Conservation (phyloP, 2,329 filamentous ascomycete genomes). For the Trichophyton mentagrophytes region DNA sequence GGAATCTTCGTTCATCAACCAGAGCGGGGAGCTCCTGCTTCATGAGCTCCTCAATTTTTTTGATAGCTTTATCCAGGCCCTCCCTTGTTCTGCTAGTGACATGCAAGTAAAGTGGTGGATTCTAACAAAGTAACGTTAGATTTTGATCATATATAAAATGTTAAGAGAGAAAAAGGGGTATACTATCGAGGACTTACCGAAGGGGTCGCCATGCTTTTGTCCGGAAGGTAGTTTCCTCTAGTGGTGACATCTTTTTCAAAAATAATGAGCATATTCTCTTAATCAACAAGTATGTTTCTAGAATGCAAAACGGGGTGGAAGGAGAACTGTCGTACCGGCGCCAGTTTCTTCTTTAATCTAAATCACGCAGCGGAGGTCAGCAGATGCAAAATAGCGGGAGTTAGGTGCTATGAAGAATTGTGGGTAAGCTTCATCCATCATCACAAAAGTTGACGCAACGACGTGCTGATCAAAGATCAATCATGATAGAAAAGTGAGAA, state of each 20-base stretch:
- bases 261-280: conserved; percentile 48
- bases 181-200: conserved; percentile 49
- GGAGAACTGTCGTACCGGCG: conserved; percentile 74
- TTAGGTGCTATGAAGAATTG: conserved; percentile 47
- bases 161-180: not conserved
- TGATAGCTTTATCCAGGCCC: conserved; percentile 78
- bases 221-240: conserved; percentile 88
- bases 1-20: conserved; percentile 86
- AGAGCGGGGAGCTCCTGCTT: conserved; percentile 90
- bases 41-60: conserved; percentile 87
- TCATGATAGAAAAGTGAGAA: not conserved
- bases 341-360: conserved; percentile 99
- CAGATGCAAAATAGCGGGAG: conserved; percentile 68
- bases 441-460: conserved; percentile 25
- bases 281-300: conserved; percentile 19
- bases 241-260: conserved; percentile 87
- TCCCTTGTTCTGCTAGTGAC: conserved; percentile 85
- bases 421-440: conserved; percentile 55
- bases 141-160: not conserved
- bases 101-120: conserved; percentile 86
- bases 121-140: conserved; percentile 39
- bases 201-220: conserved; percentile 92
- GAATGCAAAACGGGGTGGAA: conserved; percentile 32
- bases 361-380: conserved; percentile 79
- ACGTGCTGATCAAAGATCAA: conserved; percentile 14